phyloP scores from a whole-genome alignment of 108 stramenopile species.

The Aurantiochytrium sp. region DNA sequence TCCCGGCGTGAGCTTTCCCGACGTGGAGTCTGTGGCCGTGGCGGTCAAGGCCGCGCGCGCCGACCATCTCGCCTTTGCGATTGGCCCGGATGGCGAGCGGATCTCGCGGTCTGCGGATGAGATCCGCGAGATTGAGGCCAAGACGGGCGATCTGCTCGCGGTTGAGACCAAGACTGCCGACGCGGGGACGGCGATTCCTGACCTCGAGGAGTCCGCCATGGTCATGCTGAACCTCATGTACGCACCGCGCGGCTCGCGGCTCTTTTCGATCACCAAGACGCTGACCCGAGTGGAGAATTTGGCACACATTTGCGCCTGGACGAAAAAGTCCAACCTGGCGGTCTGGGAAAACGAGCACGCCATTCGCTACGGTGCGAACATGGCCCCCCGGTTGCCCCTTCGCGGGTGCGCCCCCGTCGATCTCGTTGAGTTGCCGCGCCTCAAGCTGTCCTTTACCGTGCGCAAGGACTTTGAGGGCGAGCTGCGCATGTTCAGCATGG shows the following conservation, averaged over 20 bases:
- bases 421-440: conserved; percentile 36
- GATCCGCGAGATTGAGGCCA: not conserved
- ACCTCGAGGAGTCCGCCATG: not conserved
- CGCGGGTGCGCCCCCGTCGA: conserved; percentile 34
- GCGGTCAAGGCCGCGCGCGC: conserved; percentile 8
- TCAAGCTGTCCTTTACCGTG: conserved; percentile 36
- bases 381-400: not conserved
- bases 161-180: not conserved
- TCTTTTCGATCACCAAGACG: conserved; percentile 31
- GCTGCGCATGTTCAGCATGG: conserved; percentile 33
- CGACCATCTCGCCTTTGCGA: not conserved
- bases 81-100: not conserved
- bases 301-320: conserved; percentile 33
- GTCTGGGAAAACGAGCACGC: not conserved
- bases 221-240: conserved; percentile 38
- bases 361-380: not conserved
- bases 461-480: conserved; percentile 8
- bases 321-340: conserved; percentile 22
- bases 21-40: not conserved
- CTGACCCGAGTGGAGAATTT: conserved; percentile 37
- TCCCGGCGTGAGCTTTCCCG: not conserved
- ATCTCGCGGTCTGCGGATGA: not conserved
- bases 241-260: conserved; percentile 30
- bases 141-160: not conserved
- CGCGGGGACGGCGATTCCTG: not conserved